Base-by-base conservation (phyloP, 2,329 filamentous ascomycete genomes). In the Tolypocladium ophioglossoides region DNA sequence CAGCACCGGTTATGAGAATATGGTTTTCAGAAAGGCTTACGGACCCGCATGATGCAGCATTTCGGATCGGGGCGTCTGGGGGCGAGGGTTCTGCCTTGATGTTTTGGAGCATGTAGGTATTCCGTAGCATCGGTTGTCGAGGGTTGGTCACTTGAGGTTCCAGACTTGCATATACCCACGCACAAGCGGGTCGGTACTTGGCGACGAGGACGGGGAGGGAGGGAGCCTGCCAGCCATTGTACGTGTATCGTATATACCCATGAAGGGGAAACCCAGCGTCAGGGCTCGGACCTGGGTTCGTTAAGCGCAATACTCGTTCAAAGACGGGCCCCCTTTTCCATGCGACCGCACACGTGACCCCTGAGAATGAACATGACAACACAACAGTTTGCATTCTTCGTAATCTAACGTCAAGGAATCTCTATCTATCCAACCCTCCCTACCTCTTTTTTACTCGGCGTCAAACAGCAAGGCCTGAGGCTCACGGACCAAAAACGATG, bases 81-180 rank as follows among this genome's bases (percentile, higher is more conserved):
- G 12, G 27, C n/a, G 44, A 20, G 18, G 30, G 10, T 14, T 48
- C 24, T 20, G 44, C 18, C 18, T 48, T 14, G 30, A 30, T 34
- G 5, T 22, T 24, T 32, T 14, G 27, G 8, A 47, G 44, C 44
- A 47, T 30, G 44, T 18, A n/a, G n/a, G n/a, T n/a, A n/a, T n/a
- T n/a, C n/a, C 9, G 18, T 14, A 50, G 54, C 55, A 53, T 57
- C 54, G 54, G 27, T 11, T 8, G 11, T 3, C 51, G 50, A 48
- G 54, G 56, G 57, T 44, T 50, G 32, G 24, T 40, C 27, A 54
- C 22, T 41, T 20, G 4, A 12, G 41, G 35, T 30, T 46, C 18
- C 20, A 16, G 51, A 55, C 52, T 58, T 58, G 58, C 54, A 62
- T 62, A 63, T 61, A 63, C 60, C 59, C 60, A 54, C 32, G 50